Evolutionary conservation across 2,329 filamentous ascomycete species (phyloP).

Genomic region (Verticillium nonalfalfae): DNA sequence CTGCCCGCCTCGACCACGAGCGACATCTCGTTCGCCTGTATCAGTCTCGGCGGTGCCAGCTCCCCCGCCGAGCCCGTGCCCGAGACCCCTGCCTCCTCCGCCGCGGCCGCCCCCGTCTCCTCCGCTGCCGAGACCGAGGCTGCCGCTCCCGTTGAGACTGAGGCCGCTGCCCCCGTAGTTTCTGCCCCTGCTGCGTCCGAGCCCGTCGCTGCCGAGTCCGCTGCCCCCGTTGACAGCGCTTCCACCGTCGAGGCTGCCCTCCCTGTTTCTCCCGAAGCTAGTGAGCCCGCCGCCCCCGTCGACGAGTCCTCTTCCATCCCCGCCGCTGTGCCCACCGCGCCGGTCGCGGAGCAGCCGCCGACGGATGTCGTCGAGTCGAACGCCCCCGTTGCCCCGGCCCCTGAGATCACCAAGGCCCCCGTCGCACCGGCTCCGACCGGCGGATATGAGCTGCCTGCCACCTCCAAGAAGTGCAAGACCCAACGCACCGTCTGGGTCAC

Average conservation of each 20-base stretch:
- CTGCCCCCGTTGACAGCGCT: not conserved
- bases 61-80: conserved; percentile 60
- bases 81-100: conserved; percentile 11
- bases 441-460: not conserved
- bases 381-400: not conserved
- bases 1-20: conserved; percentile 35
- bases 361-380: not conserved
- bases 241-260: not conserved
- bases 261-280: not conserved
- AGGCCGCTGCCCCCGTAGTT: not conserved
- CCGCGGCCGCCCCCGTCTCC: conserved; percentile 1
- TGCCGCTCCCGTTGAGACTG: not conserved
- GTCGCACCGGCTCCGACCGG: not conserved
- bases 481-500: not conserved
- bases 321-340: not conserved
- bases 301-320: not conserved
- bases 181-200: not conserved
- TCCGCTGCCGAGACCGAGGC: not conserved
- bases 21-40: conserved; percentile 64
- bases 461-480: not conserved
- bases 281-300: not conserved
- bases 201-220: not conserved
- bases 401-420: not conserved
- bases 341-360: not conserved
- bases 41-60: conserved; percentile 57